Base-by-base conservation (phyloP, 2,329 filamentous ascomycete genomes). In the Chrysoporthe puriensis region DNA sequence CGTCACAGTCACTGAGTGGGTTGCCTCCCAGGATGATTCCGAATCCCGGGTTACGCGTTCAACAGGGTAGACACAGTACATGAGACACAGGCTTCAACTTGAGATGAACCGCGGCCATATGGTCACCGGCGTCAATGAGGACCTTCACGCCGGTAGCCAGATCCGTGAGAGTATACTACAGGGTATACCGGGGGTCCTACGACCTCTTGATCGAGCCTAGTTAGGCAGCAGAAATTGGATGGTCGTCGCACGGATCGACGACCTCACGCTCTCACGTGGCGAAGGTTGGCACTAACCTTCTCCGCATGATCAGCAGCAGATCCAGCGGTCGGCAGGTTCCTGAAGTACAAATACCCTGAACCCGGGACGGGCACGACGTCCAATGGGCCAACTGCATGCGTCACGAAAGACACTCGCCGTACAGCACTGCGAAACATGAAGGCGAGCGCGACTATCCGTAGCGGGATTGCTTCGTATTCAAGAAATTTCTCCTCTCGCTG, bases 211-310 rank as follows among this genome's bases (percentile, higher is more conserved):
- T 14, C 21, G 3, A 40, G 36, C 36, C 36, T 40, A 40, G 6
- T 40, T 9, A 52, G 9, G 21, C 26, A 14, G 21, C 26, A 14
- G 9, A 8, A 4, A n/a, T 32, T 54, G 50, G 6, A 16, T 34
- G 26, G 50, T 54, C 50, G 50, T 54, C 50, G 50, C 4, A 5
- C 26, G 50, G 26, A 2, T 54, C 26, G 50, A 34, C 34, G 56
- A 42, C 34, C 16, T 18, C 36, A 2, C 32, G 34, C 18, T 58
- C 32, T n/a, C 32, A 36, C 36, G 34, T 42, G 36, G 34, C 34
- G 16, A 42, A 42, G 56, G 56, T 58, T 58, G 36, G 8, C 34
- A 42, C 32, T 58, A 58, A 58, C 56, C 34, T 58, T 58, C 56
- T 58, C 56, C 56, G 56, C 56, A 58, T 40, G 36, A 42, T 58